These are phyloP conservation scores for Citrus reticulata DNA, from an alignment of 345 rosid genomes.

Conservation along the genomic window DNA sequence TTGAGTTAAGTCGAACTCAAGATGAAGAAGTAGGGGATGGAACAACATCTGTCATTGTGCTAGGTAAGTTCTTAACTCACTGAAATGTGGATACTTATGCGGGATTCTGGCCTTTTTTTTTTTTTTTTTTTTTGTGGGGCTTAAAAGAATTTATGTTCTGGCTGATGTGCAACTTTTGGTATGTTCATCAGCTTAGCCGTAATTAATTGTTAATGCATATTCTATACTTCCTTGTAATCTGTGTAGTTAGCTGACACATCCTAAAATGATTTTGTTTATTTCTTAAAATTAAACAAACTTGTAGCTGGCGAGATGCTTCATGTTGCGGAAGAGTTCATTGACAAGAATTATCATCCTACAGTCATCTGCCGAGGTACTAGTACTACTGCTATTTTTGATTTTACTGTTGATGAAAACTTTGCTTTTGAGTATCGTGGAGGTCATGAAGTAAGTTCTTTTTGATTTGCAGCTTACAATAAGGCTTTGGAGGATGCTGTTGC, in stretches of 20 bases:
- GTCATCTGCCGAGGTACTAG: constrained; percentile 83
- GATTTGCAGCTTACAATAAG: constrained; percentile 73
- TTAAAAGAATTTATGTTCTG: not conserved
- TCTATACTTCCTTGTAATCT: not conserved
- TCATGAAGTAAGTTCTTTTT: constrained; percentile 3
- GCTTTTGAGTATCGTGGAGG: not conserved
- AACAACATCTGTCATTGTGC: constrained; percentile 93
- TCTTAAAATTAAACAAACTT: not conserved
- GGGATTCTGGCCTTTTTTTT: no score
- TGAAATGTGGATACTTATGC: no score
- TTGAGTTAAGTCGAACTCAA: constrained; percentile 91
- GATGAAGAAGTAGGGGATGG: constrained; percentile 99
- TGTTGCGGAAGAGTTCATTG: constrained; percentile 91
- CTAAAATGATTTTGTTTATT: not conserved
- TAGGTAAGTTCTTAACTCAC: constrained; percentile 45
- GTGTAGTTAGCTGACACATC: not conserved
- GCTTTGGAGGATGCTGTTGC: constrained; percentile 93
- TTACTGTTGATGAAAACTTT: constrained; percentile 5
- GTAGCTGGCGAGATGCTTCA: constrained; percentile 99
- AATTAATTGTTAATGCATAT: not conserved
- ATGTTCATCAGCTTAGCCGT: not conserved
- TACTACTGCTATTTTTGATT: not conserved
- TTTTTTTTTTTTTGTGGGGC: not conserved
- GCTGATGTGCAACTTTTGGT: not conserved
- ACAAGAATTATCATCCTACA: constrained; percentile 87